These are phyloP conservation scores for Oryza glaberrima DNA, from an alignment of 176 grass and related monocot genomes.

Conservation along the genomic window DNA sequence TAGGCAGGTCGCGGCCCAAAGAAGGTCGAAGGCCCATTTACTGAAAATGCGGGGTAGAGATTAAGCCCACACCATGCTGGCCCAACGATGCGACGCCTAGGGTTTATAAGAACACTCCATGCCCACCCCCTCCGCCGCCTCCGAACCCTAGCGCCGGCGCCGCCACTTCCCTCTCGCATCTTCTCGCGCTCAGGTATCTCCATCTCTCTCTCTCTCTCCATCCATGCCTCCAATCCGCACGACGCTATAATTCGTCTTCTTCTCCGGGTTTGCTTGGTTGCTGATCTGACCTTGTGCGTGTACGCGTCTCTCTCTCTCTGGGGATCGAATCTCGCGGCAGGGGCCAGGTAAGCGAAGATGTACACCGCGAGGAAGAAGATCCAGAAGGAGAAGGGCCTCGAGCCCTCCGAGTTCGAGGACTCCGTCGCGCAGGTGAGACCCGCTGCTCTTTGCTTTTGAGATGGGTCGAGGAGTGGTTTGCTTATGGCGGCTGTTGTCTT, in stretches of 20 bases:
- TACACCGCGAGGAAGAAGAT: slow-evolving; percentile 97
- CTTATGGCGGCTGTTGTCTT: background rate
- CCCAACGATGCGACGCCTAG: background rate
- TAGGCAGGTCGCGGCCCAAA: too few species aligned
- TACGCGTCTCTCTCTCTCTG: too few species aligned
- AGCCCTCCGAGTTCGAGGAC: slow-evolving; percentile 89
- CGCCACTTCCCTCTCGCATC: slow-evolving; percentile 33
- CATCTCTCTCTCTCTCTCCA: background rate
- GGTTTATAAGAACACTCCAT: slow-evolving; percentile 43
- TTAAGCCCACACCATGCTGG: too few species aligned
- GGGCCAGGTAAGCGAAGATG: slow-evolving; percentile 66
- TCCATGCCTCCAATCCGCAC: background rate
- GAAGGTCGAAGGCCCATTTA: too few species aligned
- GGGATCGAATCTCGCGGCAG: slow-evolving; percentile 3
- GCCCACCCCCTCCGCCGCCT: background rate
- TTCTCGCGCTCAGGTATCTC: slow-evolving; percentile 43
- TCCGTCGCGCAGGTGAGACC: slow-evolving; percentile 77
- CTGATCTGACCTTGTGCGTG: slow-evolving; percentile 22
- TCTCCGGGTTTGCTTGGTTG: background rate
- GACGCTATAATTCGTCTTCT: background rate
- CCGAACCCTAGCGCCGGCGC: slow-evolving; percentile 54
- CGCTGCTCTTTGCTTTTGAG: background rate
- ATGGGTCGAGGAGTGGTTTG: background rate
- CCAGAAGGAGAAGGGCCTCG: slow-evolving; percentile 95
- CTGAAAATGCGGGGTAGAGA: too few species aligned